phyloP scores from a whole-genome alignment of 225 moss, liverwort and hornwort species.

The Antitrichia curtipendula region DNA sequence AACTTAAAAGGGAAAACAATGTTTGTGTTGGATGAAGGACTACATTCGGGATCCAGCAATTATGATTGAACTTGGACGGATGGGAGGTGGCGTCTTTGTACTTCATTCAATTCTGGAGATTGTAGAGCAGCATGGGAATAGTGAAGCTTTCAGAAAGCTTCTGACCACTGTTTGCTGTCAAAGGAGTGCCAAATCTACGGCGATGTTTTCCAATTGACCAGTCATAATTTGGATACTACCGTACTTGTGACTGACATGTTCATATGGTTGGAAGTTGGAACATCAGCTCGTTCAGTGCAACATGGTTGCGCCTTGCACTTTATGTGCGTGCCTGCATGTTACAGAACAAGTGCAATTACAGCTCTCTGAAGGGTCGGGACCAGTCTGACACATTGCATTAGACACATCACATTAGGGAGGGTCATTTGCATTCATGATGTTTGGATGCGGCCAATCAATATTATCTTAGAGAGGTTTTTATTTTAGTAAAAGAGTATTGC shows the following conservation, averaged over 20 bases:
- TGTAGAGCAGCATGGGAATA: background rate
- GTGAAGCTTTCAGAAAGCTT: slow-evolving; percentile 2
- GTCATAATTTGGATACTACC: background rate
- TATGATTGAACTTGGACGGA: slow-evolving; percentile 12
- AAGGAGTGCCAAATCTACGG: background rate
- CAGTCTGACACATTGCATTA: no score
- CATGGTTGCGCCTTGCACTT: background rate
- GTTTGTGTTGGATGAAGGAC: slow-evolving; percentile 23
- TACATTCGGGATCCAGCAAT: slow-evolving; percentile 33
- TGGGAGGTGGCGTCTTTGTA: slow-evolving; percentile 15
- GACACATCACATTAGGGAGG: no score
- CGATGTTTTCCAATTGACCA: background rate
- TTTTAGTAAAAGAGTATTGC: no score
- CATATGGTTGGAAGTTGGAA: background rate
- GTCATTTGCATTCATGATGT: no score
- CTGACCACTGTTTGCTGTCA: slow-evolving; percentile 3
- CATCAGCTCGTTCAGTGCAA: background rate
- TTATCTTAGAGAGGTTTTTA: no score
- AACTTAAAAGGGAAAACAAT: background rate
- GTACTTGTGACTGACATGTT: background rate
- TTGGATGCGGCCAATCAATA: no score
- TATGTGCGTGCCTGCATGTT: background rate
- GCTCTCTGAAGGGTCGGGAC: no score
- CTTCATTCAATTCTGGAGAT: slow-evolving; percentile 39
- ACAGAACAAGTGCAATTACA: background rate